Base-by-base conservation (phyloP, 179 eudicot species). In the Spergularia azorica region DNA sequence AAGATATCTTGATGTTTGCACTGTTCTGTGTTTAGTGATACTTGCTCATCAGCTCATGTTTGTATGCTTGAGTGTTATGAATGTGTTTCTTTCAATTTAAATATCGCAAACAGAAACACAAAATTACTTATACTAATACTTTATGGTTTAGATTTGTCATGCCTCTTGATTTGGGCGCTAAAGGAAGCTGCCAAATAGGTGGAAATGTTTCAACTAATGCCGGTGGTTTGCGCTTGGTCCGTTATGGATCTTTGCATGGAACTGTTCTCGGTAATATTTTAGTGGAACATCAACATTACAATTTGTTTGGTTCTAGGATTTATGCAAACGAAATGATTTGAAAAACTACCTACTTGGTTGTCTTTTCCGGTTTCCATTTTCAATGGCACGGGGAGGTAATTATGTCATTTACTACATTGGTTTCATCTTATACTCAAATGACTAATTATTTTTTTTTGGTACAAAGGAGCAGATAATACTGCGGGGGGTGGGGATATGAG, bases 171-270 rank as follows among this genome's bases (percentile, higher is more conserved):
- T 86, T 95, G 90, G 99, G 98, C 80, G 99, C 99, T 61, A 95
- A 95, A 88, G 99, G 99, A 78, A 95, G 98, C 90, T 95, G 99
- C 82, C 99, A 95, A 83, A 93, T 93, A 79, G 99, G 99, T 70
- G 99, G 99, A 80, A 95, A 95, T 84, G 90, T 95, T 70, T 93
- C 99, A 56, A 95, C 99, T 46, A 93, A 95, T 88, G 99, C 98
- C 82, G 98, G 99, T 71, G 99, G 99, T 55, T 84, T 95, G 83
- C 99, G 94, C 72, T 83, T 95, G 76, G 82, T 95, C 62, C 99
- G 97, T 51, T 95, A 95, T 79, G 99, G 99, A 75, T 95, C 99
- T 68, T 92, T 93, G 68, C 99, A 95, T 83, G 99, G 99, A 67
- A 95, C 84, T 84, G 92, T 93, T 71, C 88, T 95, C 73, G 99